Percentiles rank a stretch among this genome's conserved stretches.
Conservation (phyloP, 129 eudicot genomes). For the Ambrosia trifida region DNA sequence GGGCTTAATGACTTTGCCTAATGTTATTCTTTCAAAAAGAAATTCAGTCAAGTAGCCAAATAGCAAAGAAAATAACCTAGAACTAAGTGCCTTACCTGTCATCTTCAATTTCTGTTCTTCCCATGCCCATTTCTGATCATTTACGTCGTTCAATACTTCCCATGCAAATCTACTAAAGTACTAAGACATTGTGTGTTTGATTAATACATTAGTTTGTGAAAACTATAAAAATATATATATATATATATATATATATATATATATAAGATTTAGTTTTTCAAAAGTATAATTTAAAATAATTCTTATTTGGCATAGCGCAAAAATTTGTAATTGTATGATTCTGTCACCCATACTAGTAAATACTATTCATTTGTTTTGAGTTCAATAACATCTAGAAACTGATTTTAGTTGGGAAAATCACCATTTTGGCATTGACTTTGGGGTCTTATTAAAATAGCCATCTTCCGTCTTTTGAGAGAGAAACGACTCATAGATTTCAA, state of each 20-base stretch:
- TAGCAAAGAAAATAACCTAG: slow-evolving; percentile 27
- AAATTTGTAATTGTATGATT: not conserved
- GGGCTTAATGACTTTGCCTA: no score
- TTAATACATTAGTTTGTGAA: not conserved
- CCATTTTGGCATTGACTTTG: no score
- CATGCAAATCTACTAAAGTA: not conserved
- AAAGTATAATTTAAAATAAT: not conserved
- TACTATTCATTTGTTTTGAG: no score
- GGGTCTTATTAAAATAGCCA: no score
- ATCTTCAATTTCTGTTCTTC: slow-evolving; percentile 25
- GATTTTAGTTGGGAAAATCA: no score
- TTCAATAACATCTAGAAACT: no score
- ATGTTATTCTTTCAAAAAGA: not conserved
- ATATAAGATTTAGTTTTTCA: not conserved
- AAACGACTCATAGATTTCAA: no score
- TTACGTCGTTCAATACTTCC: slow-evolving; percentile 2
- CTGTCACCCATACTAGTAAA: no score
- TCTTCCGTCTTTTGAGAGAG: no score
- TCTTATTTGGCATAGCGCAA: not conserved
- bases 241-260: not conserved
- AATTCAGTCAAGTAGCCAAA: slow-evolving; percentile 11
- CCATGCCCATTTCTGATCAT: slow-evolving; percentile 15
- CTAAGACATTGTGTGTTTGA: no score
- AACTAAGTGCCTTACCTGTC: slow-evolving; percentile 40
- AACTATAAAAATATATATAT: not conserved